Evolutionary conservation across 495 filamentous ascomycete species (phyloP), one percentile per base, ranked within the genome.

Genomic region (Penicillium lagena): DNA sequence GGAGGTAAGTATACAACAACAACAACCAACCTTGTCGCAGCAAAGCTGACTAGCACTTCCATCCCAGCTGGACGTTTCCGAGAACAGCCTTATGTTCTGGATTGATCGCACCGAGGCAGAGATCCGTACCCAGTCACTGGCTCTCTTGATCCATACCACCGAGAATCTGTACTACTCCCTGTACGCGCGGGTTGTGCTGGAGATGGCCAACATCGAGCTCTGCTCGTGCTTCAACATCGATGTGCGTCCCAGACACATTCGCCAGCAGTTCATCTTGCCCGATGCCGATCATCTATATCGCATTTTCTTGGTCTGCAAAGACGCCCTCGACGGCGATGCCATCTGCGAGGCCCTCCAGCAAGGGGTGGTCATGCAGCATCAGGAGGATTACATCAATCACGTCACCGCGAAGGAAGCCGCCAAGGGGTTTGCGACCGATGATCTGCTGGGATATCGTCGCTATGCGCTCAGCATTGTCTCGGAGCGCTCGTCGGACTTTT

Each of bases 81-180:
- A 51, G 2, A 56, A 51, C 22, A 58, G 64, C 3, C 46, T 73
- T 3, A 12, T 55, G 28, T 45, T 46, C 39, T 62, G 63, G 55
- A 54, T 67, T 40, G 45, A 47, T 17, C 50, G 48, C 10, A 55
- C 59, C 5, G 66, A 73, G 32, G 35, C 43, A 12, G 31, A 59
- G 10, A 43, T 66, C 7, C 46, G 37, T 28, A 57, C 53, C 11
- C 39, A 54, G 2, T 55, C 57, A 1, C 47, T 70, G 6, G 34
- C 40, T 10, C 41, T 42, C 4, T 47, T 73, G 12, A 57, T 68
- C 38, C 52, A 61, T 6, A 54, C 46, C 12, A 49, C 62, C 11
- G 64, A 73, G 30, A 57, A 59, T 14, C 47, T 73, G 9, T 73
- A 59, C 13, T 66, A 67, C 40, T 47, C 58, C 7, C 35, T 68